A percentile compares a stretch with the other conserved stretches of the same genome.
Evolutionary conservation across 306 rosid species (phyloP).

Genomic region (Acacia melanoxylon): DNA sequence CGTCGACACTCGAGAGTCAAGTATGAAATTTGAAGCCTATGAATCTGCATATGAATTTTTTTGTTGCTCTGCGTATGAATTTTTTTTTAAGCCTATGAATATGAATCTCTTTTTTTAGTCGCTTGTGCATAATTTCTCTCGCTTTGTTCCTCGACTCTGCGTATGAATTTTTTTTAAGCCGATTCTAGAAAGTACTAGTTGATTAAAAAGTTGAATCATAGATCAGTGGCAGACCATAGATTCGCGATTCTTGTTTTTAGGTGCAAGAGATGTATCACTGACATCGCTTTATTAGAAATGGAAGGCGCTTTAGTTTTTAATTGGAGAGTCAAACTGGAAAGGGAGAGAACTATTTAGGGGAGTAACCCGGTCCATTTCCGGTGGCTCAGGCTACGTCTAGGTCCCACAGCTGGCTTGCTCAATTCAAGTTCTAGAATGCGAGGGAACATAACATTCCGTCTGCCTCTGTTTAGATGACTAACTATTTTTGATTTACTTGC

Average conservation of each 20-base stretch:
- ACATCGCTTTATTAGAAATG: neutral
- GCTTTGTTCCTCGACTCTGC: too few species aligned
- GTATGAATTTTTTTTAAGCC: too few species aligned
- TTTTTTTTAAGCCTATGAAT: too few species aligned
- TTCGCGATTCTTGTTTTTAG: neutral
- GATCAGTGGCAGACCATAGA: neutral
- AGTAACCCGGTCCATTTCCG: neutral
- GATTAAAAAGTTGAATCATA: neutral
- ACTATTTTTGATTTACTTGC: conserved; percentile 37
- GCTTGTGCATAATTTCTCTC: too few species aligned
- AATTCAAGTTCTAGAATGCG: neutral
- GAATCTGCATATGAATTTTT: too few species aligned
- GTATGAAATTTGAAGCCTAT: too few species aligned
- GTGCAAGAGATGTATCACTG: neutral
- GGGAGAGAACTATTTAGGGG: neutral
- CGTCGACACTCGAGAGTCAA: too few species aligned
- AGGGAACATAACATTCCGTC: neutral
- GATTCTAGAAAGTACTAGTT: neutral
- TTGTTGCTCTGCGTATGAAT: too few species aligned
- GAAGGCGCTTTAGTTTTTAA: neutral
- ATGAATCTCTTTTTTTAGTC: too few species aligned
- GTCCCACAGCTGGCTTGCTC: conserved; percentile 6
- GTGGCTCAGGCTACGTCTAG: conserved; percentile 8
- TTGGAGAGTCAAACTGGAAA: neutral
- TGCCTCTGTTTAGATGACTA: conserved; percentile 17